A percentile compares a stretch with the other conserved stretches of the same genome.
phyloP scores from a whole-genome alignment of 805 yeast genomes.

The Metschnikowia shivogae region DNA sequence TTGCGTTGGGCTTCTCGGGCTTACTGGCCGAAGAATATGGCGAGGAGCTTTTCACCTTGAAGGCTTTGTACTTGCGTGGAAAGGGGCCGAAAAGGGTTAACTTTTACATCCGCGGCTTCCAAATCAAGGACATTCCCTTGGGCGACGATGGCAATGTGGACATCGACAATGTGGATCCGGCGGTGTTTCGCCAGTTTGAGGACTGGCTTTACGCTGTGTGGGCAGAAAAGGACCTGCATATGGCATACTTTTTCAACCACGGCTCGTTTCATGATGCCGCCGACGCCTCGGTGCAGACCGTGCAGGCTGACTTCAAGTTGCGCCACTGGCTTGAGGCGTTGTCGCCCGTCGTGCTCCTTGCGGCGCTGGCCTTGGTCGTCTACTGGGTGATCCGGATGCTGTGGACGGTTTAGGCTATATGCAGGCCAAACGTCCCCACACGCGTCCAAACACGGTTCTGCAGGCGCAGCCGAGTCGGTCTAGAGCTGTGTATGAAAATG shows the following conservation, averaged over 20 bases:
- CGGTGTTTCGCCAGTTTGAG: conserved; percentile 50
- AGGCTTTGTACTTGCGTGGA: conserved; percentile 62
- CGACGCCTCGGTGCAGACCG: conserved; percentile 11
- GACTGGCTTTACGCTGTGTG: conserved; percentile 73
- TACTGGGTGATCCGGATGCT: not conserved
- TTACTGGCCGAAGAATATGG: conserved; percentile 61
- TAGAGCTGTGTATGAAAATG: too few species aligned
- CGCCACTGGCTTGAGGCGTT: conserved; percentile 9
- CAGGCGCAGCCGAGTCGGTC: too few species aligned
- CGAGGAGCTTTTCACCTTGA: conserved; percentile 69
- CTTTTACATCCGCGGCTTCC: conserved; percentile 58
- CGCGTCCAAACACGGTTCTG: conserved; percentile 1
- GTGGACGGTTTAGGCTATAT: not conserved
- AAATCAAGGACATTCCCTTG: conserved; percentile 60
- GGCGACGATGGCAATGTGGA: conserved; percentile 35
- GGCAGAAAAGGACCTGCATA: conserved; percentile 69
- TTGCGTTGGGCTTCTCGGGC: conserved; percentile 81
- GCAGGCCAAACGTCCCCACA: not conserved
- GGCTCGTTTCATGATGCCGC: conserved; percentile 49
- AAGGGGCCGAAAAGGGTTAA: conserved; percentile 64
- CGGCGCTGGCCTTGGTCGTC: not conserved
- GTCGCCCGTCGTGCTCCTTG: conserved; percentile 12
- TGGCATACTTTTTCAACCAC: conserved; percentile 55
- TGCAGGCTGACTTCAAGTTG: conserved; percentile 15
- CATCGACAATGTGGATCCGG: conserved; percentile 41